These are phyloP conservation scores for Scheffersomyces insectosa DNA, from an alignment of 1,139 yeast genomes.

Conservation along the genomic window DNA sequence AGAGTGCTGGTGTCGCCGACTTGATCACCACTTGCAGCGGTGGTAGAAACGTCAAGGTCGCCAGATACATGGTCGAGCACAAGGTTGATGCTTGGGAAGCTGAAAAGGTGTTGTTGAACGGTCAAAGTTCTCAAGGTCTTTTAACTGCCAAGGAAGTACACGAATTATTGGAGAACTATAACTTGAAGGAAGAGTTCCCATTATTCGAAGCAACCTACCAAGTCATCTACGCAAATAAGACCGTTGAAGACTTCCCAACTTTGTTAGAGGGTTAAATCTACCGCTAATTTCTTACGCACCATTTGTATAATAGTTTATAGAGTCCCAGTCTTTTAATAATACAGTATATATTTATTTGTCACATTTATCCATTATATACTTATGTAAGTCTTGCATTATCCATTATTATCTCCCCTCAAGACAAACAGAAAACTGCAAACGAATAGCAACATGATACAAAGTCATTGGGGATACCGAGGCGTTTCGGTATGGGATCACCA, in stretches of 20 bases:
- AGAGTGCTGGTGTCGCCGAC: slow-evolving; percentile 96
- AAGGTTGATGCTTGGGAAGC: slow-evolving; percentile 74
- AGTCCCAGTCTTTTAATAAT: no score
- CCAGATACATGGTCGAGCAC: slow-evolving; percentile 71
- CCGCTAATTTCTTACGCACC: no score
- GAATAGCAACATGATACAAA: no score
- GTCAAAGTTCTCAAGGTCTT: slow-evolving; percentile 94
- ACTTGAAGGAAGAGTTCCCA: slow-evolving; percentile 74
- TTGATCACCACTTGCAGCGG: slow-evolving; percentile 95
- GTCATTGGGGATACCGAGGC: no score
- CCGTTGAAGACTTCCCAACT: slow-evolving; percentile 63
- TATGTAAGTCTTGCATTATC: no score
- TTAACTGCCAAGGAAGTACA: slow-evolving; percentile 88
- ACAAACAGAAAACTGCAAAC: no score
- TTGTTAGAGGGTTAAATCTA: slow-evolving; percentile 43
- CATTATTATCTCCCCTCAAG: no score
- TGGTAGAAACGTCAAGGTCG: slow-evolving; percentile 92
- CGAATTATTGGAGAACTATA: slow-evolving; percentile 67
- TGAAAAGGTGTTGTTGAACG: slow-evolving; percentile 80
- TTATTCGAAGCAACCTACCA: slow-evolving; percentile 82
- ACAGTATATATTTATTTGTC: no score
- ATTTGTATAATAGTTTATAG: no score
- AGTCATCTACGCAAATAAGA: slow-evolving; percentile 71
- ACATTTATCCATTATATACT: no score
- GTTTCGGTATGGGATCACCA: no score